Evolutionary conservation across 192 early-diverging fungal species (phyloP), one percentile per base, ranked within the genome.

Genomic region (Funneliformis geosporum): DNA sequence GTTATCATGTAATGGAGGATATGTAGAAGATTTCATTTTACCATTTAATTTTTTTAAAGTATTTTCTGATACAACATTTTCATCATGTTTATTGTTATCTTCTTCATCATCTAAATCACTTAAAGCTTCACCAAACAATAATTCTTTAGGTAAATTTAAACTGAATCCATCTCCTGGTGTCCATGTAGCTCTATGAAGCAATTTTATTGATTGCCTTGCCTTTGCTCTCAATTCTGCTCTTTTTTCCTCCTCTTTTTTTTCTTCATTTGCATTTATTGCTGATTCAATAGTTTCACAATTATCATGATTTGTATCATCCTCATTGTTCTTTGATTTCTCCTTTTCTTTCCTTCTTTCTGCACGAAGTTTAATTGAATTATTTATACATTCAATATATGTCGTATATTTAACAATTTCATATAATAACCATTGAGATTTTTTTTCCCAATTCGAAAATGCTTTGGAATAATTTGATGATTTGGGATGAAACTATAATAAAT

Each of bases 401-500:
- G 93, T 91, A 75, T 94, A 92, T 79, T 94, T 95, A 84, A 95
- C 91, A 80, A 94, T 92, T 85, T 95, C 94, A 82, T 93, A 89
- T 50, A 95, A 80, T 40, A 95, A 83, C 81, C 93, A 90, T 78
- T 92, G 90, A 12, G 92, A 92, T 82, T 91, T 91, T 72, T 88
- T 86, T 84, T 95, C 94, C 94, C 94, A 95, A 79, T 95, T 95
- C 12, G 88, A 84, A 73, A 94, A 88, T 8, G 90, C 94, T 78
- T 88, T 91, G 5, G 88, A 80, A 83, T 89, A 81, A 80, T 92
- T 89, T 47, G 83, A 84, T 28, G 90, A 89, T 66, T 86, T 85
- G 28, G 86, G 86, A 46, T 79, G 84, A 76, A 93, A 95, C 84
- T 93, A 86, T 70, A 79, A 64, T 5, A 50, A 11, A 69, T 21